Base-by-base conservation (phyloP, 192 early-diverging fungal species). In the Geranomyces michiganensis region DNA sequence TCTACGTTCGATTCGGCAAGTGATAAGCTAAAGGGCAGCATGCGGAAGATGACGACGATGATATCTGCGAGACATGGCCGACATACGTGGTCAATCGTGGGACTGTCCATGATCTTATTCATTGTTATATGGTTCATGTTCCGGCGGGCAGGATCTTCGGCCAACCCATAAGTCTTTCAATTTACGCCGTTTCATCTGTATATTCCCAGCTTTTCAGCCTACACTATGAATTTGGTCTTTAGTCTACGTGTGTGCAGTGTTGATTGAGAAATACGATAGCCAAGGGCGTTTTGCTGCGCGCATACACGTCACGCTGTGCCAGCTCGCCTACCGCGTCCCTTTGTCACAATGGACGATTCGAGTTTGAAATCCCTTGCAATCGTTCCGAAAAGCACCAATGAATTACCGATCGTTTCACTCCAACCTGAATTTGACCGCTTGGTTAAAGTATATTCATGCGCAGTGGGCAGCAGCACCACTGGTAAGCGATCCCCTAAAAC, bases 271-370 rank as follows among this genome's bases (percentile, higher is more conserved):
- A n/a, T n/a, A n/a, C n/a, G n/a, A n/a, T n/a, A n/a, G n/a, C n/a
- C n/a, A n/a, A n/a, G n/a, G n/a, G n/a, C n/a, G n/a, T n/a, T n/a
- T n/a, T n/a, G n/a, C n/a, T n/a, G n/a, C n/a, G n/a, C n/a, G n/a
- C n/a, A n/a, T n/a, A n/a, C n/a, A n/a, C n/a, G n/a, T n/a, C n/a
- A n/a, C n/a, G n/a, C n/a, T n/a, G n/a, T n/a, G n/a, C n/a, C n/a
- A n/a, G n/a, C n/a, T n/a, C n/a, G n/a, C n/a, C n/a, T n/a, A n/a
- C n/a, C n/a, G n/a, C n/a, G n/a, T n/a, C n/a, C n/a, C n/a, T n/a
- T n/a, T n/a, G n/a, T n/a, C n/a, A n/a, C 56, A 10, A 85, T 85
- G 84, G 79, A 85, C 68, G 84, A 85, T 46, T 83, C 81, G 3
- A 74, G 70, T 0, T 76, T 85, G 13, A 83, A 81, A 66, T 55